phyloP scores from a whole-genome alignment of 495 filamentous ascomycete genomes.

The Xylaria castorea region DNA sequence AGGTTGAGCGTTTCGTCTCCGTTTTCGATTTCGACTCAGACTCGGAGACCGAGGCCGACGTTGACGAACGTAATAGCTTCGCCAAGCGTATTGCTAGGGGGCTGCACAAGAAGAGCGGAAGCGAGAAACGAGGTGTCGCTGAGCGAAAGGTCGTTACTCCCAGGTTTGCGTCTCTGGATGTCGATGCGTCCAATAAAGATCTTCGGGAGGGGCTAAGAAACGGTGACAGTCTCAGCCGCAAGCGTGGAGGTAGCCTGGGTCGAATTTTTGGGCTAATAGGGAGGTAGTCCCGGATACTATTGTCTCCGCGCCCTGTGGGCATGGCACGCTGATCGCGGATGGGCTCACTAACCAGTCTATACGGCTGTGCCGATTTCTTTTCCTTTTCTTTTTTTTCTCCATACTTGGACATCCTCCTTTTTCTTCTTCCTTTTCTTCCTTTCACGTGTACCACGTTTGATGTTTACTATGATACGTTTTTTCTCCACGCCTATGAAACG shows the following conservation, averaged over 20 bases:
- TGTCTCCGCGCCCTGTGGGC: background rate
- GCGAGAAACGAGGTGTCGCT: constrained; percentile 32
- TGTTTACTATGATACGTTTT: constrained; percentile 14
- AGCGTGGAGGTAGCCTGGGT: constrained; percentile 40
- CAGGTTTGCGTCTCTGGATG: background rate
- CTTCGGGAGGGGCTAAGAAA: constrained; percentile 21
- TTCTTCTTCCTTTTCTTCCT: background rate
- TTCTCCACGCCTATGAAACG: background rate
- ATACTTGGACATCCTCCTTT: background rate
- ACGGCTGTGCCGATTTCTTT: background rate
- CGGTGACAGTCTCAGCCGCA: constrained; percentile 28
- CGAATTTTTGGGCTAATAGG: constrained; percentile 36
- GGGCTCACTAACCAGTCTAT: background rate
- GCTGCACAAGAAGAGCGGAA: constrained; percentile 41
- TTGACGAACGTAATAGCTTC: constrained; percentile 30
- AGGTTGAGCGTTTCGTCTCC: constrained; percentile 35
- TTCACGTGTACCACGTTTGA: constrained; percentile 9
- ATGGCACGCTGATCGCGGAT: background rate
- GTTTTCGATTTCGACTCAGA: constrained; percentile 43
- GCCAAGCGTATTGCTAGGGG: constrained; percentile 40
- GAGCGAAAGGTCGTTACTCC: constrained; percentile 24
- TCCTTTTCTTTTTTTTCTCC: background rate
- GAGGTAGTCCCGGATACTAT: constrained; percentile 19
- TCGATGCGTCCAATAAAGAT: constrained; percentile 25
- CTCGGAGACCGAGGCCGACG: constrained; percentile 32